Conservation (phyloP, 2,329 filamentous ascomycete species). For the Colletotrichum abscissum region DNA sequence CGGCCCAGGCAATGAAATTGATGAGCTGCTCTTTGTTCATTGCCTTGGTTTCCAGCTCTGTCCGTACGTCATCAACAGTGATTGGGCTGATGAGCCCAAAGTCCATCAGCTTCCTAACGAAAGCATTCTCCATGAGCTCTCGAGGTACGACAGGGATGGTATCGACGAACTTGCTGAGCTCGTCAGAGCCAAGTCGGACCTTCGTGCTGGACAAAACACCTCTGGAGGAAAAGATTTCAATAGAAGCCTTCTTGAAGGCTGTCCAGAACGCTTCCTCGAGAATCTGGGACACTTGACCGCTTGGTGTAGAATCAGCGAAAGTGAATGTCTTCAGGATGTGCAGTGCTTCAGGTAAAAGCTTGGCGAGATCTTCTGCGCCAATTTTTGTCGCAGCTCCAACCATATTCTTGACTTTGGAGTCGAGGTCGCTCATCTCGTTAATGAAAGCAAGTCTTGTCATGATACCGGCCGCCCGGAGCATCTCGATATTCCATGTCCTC, state of each 20-base stretch:
- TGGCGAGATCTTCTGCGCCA: slow-evolving; percentile 71
- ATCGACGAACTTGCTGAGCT: slow-evolving; percentile 79
- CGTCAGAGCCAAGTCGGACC: slow-evolving; percentile 80
- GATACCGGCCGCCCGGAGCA: slow-evolving; percentile 90
- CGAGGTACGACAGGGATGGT: slow-evolving; percentile 89
- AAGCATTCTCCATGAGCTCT: slow-evolving; percentile 77
- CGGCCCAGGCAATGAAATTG: slow-evolving; percentile 88
- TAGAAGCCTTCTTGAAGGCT: slow-evolving; percentile 82
- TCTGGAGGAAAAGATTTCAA: slow-evolving; percentile 89
- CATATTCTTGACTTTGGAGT: slow-evolving; percentile 65
- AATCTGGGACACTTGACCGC: slow-evolving; percentile 81
- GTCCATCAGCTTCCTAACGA: slow-evolving; percentile 83
- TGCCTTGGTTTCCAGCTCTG: slow-evolving; percentile 85
- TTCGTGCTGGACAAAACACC: slow-evolving; percentile 87
- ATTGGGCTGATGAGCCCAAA: slow-evolving; percentile 90
- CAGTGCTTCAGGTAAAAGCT: slow-evolving; percentile 80
- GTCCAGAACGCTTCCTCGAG: slow-evolving; percentile 98
- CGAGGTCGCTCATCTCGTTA: slow-evolving; percentile 85
- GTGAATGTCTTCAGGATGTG: slow-evolving; percentile 90
- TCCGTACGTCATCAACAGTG: slow-evolving; percentile 85
- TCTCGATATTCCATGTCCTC: slow-evolving; percentile 93
- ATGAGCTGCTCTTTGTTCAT: slow-evolving; percentile 81
- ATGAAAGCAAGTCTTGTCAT: slow-evolving; percentile 88
- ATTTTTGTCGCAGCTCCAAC: slow-evolving; percentile 62
- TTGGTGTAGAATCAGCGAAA: slow-evolving; percentile 91